A percentile compares a stretch with the other conserved stretches of the same genome.
phyloP scores from a whole-genome alignment of 2,329 filamentous ascomycete species.

The Colletotrichum aenigma region DNA sequence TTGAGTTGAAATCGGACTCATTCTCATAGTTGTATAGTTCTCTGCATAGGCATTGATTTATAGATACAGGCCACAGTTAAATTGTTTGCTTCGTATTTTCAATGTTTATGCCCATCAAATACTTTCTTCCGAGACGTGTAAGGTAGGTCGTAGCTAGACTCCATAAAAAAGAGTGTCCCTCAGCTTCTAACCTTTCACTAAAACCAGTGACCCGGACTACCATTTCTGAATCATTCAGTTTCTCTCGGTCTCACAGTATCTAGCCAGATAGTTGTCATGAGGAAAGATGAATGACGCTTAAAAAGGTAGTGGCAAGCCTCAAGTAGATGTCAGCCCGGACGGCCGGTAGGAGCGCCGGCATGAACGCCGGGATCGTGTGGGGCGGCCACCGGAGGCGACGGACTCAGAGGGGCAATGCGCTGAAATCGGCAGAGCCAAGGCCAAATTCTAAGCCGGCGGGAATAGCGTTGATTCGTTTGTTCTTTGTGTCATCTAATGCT shows the following conservation, averaged over 20 bases:
- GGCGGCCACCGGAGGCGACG: not conserved
- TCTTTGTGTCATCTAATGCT: not conserved
- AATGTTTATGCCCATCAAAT: not conserved
- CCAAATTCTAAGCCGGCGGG: not conserved
- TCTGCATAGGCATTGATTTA: not conserved
- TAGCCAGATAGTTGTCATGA: too few species aligned
- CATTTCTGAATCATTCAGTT: too few species aligned
- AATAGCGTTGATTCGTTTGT: not conserved
- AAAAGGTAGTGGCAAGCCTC: not conserved
- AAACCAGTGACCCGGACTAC: too few species aligned
- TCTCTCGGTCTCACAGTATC: too few species aligned
- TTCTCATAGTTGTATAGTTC: not conserved
- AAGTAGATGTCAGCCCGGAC: not conserved
- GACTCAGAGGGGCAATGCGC: not conserved
- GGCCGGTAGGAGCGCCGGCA: not conserved
- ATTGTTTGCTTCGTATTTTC: rapidly evolving
- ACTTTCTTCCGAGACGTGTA: too few species aligned
- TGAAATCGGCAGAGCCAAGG: not conserved
- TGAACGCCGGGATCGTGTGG: not conserved
- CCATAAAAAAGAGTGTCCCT: too few species aligned
- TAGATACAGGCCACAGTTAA: rapidly evolving
- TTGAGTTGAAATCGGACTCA: not conserved
- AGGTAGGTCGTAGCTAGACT: too few species aligned
- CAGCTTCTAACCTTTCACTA: too few species aligned
- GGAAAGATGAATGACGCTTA: too few species aligned